These are phyloP conservation scores for Wickerhamiella sergipiensis DNA, from an alignment of 805 yeast genomes.

Conservation along the genomic window DNA sequence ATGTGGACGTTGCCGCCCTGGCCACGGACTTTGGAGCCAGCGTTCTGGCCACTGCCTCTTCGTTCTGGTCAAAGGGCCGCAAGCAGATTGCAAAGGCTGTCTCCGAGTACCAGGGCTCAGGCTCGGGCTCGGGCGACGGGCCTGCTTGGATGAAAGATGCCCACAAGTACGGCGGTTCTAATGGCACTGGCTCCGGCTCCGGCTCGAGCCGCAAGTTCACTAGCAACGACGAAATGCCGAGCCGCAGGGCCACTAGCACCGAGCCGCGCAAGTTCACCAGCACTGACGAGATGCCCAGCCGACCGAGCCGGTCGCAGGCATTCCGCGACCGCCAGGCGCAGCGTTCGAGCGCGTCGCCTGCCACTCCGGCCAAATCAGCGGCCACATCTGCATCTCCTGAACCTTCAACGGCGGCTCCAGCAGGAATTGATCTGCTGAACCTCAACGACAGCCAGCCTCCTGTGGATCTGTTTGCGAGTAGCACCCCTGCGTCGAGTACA, in stretches of 20 bases:
- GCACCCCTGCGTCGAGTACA: too few species aligned
- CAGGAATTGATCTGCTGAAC: constrained; percentile 12
- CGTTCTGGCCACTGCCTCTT: constrained; percentile 45
- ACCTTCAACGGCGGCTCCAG: not conserved
- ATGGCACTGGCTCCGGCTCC: not conserved
- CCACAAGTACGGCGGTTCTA: constrained; percentile 16
- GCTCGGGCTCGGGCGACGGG: constrained; percentile 23
- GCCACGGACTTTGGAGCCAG: constrained; percentile 44
- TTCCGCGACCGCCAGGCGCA: not conserved
- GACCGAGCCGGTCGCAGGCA: constrained; percentile 1
- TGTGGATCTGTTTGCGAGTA: not conserved
- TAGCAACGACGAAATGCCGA: constrained; percentile 7
- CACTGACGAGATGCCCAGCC: constrained; percentile 7
- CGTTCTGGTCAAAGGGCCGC: constrained; percentile 43
- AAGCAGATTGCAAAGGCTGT: constrained; percentile 49
- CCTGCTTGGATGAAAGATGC: constrained; percentile 73
- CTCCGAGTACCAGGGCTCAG: constrained; percentile 37
- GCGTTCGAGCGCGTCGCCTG: not conserved
- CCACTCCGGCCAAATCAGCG: constrained; percentile 1
- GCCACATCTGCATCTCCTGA: not conserved
- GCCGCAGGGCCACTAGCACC: too few species aligned
- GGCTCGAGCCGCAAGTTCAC: constrained; percentile 3
- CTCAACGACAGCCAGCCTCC: constrained; percentile 5
- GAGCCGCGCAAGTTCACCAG: constrained; percentile 4
- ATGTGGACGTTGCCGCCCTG: constrained; percentile 26